Evolutionary conservation across 176 grass and related monocot genomes (phyloP), one percentile per base, ranked within the genome.

Genomic region (Juncus inflexus): DNA sequence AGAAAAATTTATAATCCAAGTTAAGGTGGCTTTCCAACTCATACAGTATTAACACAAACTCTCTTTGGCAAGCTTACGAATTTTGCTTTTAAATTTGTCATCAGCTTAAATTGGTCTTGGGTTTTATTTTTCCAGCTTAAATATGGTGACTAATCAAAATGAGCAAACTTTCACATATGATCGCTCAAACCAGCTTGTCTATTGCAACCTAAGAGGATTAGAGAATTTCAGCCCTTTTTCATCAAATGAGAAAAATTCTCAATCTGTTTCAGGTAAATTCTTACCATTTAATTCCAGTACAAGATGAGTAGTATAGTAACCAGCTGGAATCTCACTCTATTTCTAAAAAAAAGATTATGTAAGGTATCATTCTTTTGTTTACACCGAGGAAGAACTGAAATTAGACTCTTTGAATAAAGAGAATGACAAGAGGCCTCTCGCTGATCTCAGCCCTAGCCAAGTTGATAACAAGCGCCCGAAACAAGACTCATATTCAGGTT

Each of bases 381-480:
- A 74, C 42, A 28, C 19, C 19, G 19, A 28, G 19, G 19, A 28
- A 28, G 19, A 28, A 28, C 19, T 28, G 19, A 28, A 28, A 28
- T 28, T 28, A 28, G 19, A 28, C 19, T 28, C 19, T 28, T 28
- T 28, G 19, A 73, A 77, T 38, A 47, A 71, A 57, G 83, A 77
- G 59, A 67, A 84, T 65, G 62, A 73, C 55, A 95, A 95, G 69
- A 74, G 83, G 42, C 36, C 71, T 58, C n/a, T 67, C 78, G 63
- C 67, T 75, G 72, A 90, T 80, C 63, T 63, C 70, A 81, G 77
- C 12, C 55, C 78, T 76, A 83, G 62, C 55, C 80, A 84, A 63
- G 53, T 66, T 69, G 67, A 64, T 60, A 75, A 77, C 73, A 95
- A 95, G 60, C 90, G 83, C 40, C 66, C 45, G 9, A 95, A 77